Base-by-base conservation (phyloP, 2,329 filamentous ascomycete species). In the Colletotrichum kahawae region DNA sequence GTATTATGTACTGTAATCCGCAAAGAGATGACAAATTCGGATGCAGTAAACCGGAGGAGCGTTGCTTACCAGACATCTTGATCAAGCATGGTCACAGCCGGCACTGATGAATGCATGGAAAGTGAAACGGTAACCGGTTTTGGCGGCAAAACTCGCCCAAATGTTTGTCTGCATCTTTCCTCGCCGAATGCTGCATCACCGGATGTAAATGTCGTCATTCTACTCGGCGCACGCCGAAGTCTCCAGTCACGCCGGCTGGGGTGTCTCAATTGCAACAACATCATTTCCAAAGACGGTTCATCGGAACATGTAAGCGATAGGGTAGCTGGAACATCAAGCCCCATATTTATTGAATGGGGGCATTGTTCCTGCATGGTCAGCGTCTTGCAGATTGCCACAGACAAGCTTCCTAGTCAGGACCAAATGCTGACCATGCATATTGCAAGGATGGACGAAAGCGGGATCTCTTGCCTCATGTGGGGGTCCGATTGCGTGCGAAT, bases 211-310 rank as follows among this genome's bases (percentile, higher is more conserved):
- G 38, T 18, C 38, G 18, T n/a, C 18, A 10, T 3, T n/a, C 18
- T 43, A 43, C 1, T 43, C 18, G 38, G n/a, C 2, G 0, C n/a
- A 3, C 38, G 1, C 38, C 3, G 4, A n/a, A n/a, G 18, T 6
- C 18, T 43, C 38, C 38, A n/a, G 18, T 43, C 38, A 43, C n/a
- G 18, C 18, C 0, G 38, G 38, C 38, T n/a, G 38, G 16, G 18
- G 2, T 8, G 38, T n/a, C 18, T 43, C 38, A n/a, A 43, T 43
- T 43, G 38, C 18, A 10, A 43, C 16, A 10, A 43, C 5, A 43
- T 43, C 4, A 43, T 43, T 1, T n/a, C 18, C 18, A 43, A n/a
- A 2, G 18, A 43, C 5, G 38, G 38, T 43, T 43, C 18, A n/a
- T n/a, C 18, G 8, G 1, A n/a, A 43, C 38, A 43, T 43, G 38